Evolutionary conservation across 768 basidiomycete species (phyloP).

Genomic region (Trametes punicea): DNA sequence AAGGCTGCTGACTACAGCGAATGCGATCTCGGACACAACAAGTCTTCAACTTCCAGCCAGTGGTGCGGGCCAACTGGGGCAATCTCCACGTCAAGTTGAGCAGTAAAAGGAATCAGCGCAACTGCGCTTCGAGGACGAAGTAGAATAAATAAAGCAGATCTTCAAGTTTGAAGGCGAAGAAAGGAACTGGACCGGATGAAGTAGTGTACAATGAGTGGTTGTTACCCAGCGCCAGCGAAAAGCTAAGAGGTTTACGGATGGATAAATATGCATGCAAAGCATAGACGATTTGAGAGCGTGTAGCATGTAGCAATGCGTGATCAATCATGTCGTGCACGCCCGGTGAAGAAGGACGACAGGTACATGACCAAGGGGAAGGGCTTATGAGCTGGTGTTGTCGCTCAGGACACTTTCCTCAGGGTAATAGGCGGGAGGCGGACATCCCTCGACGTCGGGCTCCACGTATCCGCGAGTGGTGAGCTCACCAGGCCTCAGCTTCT

Average conservation of each 20-base stretch:
- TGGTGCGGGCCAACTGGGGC: neutral
- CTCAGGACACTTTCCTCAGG: constrained; percentile 16
- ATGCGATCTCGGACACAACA: no score
- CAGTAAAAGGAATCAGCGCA: neutral
- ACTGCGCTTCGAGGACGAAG: constrained; percentile 3
- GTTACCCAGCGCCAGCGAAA: constrained; percentile 2
- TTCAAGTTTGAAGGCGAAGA: neutral
- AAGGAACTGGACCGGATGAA: neutral
- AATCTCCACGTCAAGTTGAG: neutral
- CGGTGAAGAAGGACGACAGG: neutral
- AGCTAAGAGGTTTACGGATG: neutral
- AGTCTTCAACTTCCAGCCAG: constrained; percentile 1
- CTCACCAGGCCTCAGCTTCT: constrained; percentile 21
- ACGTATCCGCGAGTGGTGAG: constrained; percentile 25
- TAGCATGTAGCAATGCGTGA: constrained; percentile 4
- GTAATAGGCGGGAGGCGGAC: constrained; percentile 18
- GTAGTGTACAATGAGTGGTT: constrained; percentile 1
- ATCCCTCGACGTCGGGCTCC: constrained; percentile 17
- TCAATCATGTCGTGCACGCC: neutral
- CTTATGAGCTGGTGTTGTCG: constrained; percentile 11
- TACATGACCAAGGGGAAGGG: neutral
- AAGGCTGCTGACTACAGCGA: no score
- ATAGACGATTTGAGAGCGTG: constrained; percentile 13
- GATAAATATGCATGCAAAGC: constrained; percentile 17
- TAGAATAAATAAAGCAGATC: constrained; percentile 8